A percentile compares a stretch with the other conserved stretches of the same genome.
Evolutionary conservation across 2,329 filamentous ascomycete genomes (phyloP).

Genomic region (Truncatella angustata): DNA sequence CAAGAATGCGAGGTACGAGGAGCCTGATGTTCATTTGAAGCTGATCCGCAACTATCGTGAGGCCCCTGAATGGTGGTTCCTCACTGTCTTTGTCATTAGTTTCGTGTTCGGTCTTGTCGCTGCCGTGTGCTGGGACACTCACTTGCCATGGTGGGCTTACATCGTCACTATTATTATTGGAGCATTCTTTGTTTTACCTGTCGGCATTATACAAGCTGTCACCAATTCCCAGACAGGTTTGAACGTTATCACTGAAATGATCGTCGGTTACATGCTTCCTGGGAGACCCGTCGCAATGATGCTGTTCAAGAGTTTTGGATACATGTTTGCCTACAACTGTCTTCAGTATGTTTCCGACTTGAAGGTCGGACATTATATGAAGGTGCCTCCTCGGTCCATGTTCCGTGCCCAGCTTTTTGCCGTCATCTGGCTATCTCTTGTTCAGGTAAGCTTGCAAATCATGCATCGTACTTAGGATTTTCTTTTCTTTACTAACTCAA

Average conservation of each 20-base stretch:
- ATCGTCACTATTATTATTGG: conserved; percentile 8
- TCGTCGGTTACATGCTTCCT: conserved; percentile 72
- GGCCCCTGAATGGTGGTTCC: conserved; percentile 59
- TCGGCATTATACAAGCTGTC: conserved; percentile 7
- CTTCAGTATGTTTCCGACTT: conserved; percentile 31
- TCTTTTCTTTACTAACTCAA: neutral
- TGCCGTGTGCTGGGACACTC: conserved; percentile 34
- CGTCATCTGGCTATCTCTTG: conserved; percentile 36
- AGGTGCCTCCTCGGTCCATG: conserved; percentile 35
- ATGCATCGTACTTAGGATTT: neutral
- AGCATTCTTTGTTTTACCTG: conserved; percentile 7
- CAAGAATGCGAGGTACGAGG: conserved; percentile 32
- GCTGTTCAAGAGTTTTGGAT: conserved; percentile 67
- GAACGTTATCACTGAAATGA: conserved; percentile 65
- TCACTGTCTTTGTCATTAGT: conserved; percentile 41
- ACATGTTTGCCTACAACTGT: conserved; percentile 8
- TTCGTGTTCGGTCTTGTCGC: conserved; percentile 43
- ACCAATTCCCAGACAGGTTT: conserved; percentile 33
- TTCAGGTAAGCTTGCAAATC: conserved; percentile 24
- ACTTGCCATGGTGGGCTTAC: conserved; percentile 32
- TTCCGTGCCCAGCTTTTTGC: conserved; percentile 33
- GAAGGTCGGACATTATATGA: conserved; percentile 54
- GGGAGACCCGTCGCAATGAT: conserved; percentile 71
- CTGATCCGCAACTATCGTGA: conserved; percentile 57
- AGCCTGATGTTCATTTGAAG: conserved; percentile 49